Conservation (phyloP, 768 basidiomycete species). For the Leccinum longicurvipes region DNA sequence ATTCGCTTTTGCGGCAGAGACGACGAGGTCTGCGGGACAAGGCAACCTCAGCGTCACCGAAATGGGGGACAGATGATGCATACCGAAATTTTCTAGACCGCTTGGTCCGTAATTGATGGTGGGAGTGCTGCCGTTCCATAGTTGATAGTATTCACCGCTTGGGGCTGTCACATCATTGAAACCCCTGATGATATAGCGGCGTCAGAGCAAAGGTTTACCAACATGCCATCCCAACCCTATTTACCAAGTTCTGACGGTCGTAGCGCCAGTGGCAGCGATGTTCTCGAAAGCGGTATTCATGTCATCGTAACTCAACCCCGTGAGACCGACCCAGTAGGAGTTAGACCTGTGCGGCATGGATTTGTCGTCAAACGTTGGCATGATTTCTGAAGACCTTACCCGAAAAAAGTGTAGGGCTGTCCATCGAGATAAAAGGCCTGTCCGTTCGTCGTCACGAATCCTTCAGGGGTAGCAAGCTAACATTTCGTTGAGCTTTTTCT, state of each 20-base stretch:
- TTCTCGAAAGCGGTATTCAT: conserved; percentile 52
- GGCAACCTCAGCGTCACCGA: not conserved
- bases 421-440: not conserved
- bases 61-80: not conserved
- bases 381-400: not conserved
- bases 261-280: conserved; percentile 49
- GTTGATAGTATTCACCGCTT: conserved; percentile 51
- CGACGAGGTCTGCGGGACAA: conserved; percentile 16
- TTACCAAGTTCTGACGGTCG: conserved; percentile 52
- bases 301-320: conserved; percentile 41
- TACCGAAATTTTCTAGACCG: conserved; percentile 50
- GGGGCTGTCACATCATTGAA: conserved; percentile 54
- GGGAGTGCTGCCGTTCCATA: conserved; percentile 46
- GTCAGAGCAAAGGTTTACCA: not conserved
- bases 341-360: conserved; percentile 26
- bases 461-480: not conserved
- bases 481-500: not conserved
- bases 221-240: not conserved
- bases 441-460: not conserved
- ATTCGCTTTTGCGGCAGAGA: conserved; percentile 18
- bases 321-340: conserved; percentile 58
- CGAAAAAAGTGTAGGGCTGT: not conserved
- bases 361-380: not conserved
- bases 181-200: conserved; percentile 31
- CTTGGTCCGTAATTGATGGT: conserved; percentile 54